Evolutionary conservation across 805 yeast species (phyloP).

Genomic region (Nakazawaea ishiwadae): DNA sequence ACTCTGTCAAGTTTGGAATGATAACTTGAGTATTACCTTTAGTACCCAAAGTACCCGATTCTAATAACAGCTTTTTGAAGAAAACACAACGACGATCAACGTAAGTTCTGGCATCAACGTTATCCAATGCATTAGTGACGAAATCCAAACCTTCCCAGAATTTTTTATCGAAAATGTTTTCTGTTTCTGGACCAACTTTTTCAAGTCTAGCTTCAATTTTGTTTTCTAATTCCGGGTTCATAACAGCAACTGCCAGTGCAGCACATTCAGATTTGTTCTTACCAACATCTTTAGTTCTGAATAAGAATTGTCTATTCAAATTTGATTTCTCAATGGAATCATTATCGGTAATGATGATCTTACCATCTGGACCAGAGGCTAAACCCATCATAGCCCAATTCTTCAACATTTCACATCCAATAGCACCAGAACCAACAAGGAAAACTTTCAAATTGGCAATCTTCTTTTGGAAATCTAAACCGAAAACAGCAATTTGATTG

Average conservation of each 20-base stretch:
- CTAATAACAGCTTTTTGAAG: slow-evolving; percentile 84
- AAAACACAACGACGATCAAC: slow-evolving; percentile 97
- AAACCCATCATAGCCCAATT: slow-evolving; percentile 97
- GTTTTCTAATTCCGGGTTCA: slow-evolving; percentile 82
- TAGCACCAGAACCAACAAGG: slow-evolving; percentile 96
- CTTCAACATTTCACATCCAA: slow-evolving; percentile 98
- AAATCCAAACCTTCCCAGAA: slow-evolving; percentile 85
- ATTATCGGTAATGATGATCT: slow-evolving; percentile 82
- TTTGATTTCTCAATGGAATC: slow-evolving; percentile 95
- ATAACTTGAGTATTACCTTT: slow-evolving; percentile 98
- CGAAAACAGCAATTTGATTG: slow-evolving; percentile 93
- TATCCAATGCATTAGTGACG: slow-evolving; percentile 95
- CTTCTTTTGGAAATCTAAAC: slow-evolving; percentile 66
- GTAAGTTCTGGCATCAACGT: slow-evolving; percentile 96
- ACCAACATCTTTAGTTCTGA: slow-evolving; percentile 94
- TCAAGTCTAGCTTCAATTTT: slow-evolving; percentile 75
- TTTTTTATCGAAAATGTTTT: slow-evolving; percentile 72
- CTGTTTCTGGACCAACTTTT: slow-evolving; percentile 93
- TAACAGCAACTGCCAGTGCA: slow-evolving; percentile 71
- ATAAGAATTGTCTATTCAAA: slow-evolving; percentile 92
- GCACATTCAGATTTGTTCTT: slow-evolving; percentile 87
- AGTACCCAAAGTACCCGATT: slow-evolving; percentile 96
- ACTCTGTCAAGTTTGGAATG: slow-evolving; percentile 89
- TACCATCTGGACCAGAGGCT: slow-evolving; percentile 88
- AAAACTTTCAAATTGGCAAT: slow-evolving; percentile 78